Conservation (phyloP, 176 grass and related monocot genomes). For the Chrysopogon serrulatus region DNA sequence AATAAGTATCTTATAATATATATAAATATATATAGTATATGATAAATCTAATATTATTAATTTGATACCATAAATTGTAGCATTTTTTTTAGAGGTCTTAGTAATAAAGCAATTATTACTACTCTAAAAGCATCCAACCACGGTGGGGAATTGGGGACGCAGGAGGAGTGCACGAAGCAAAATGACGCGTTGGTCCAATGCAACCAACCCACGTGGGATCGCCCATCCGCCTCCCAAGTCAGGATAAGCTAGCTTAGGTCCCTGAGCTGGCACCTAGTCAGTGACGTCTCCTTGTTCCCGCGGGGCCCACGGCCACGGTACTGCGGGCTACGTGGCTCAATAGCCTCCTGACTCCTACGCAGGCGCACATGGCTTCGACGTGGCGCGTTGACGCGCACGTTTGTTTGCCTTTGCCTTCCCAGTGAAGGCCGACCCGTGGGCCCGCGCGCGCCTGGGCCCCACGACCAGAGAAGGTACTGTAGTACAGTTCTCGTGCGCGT, state of each 20-base stretch:
- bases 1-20: too few relatives aligned
- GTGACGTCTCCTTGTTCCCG: not conserved
- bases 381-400: conserved; percentile 5
- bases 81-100: too few relatives aligned
- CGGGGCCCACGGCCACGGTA: not conserved
- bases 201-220: conserved; percentile 19
- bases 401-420: not conserved
- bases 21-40: too few relatives aligned
- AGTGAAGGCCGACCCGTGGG: not conserved
- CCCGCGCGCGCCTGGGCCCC: not conserved
- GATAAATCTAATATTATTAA: too few relatives aligned
- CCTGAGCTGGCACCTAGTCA: conserved; percentile 44
- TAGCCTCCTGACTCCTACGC: not conserved
- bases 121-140: too few relatives aligned
- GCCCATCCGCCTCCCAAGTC: conserved; percentile 1
- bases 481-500: not conserved
- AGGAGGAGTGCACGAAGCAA: not conserved
- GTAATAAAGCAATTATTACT: too few relatives aligned
- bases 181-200: not conserved
- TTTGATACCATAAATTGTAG: too few relatives aligned
- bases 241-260: conserved; percentile 30
- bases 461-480: not conserved
- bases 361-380: conserved; percentile 28
- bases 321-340: conserved; percentile 19
- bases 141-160: not conserved